phyloP scores from a whole-genome alignment of 2,329 filamentous ascomycete genomes.

The Colletotrichum sublineola region DNA sequence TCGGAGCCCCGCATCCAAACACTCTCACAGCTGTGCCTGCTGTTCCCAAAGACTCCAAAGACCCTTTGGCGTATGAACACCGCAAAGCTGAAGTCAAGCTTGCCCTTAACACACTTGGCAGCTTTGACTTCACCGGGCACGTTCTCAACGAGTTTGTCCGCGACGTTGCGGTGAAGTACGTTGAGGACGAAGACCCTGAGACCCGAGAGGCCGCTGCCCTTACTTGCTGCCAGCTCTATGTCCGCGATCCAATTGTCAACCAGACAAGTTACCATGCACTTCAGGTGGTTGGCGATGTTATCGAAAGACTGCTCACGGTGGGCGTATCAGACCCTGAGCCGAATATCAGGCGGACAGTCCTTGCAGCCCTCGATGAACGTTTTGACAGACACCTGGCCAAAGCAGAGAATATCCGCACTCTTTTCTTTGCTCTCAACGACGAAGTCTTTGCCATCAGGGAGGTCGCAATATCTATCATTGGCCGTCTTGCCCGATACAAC shows the following conservation, averaged over 20 bases:
- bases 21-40: slow-evolving; percentile 85
- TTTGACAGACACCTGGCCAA: slow-evolving; percentile 98
- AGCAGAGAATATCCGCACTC: slow-evolving; percentile 94
- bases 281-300: slow-evolving; percentile 97
- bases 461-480: slow-evolving; percentile 96
- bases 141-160: slow-evolving; percentile 98
- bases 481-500: slow-evolving; percentile 89
- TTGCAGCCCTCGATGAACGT: slow-evolving; percentile 89
- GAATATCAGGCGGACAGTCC: slow-evolving; percentile 88
- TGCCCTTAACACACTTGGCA: slow-evolving; percentile 94
- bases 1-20: slow-evolving; percentile 89
- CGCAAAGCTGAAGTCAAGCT: slow-evolving; percentile 90
- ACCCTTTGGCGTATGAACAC: slow-evolving; percentile 83
- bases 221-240: slow-evolving; percentile 97
- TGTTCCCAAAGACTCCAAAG: slow-evolving; percentile 88
- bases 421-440: slow-evolving; percentile 96
- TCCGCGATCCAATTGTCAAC: slow-evolving; percentile 96
- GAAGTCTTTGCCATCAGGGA: slow-evolving; percentile 93
- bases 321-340: slow-evolving; percentile 93
- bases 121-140: slow-evolving; percentile 94
- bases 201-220: slow-evolving; percentile 95
- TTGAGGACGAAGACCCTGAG: slow-evolving; percentile 94
- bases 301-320: slow-evolving; percentile 95
- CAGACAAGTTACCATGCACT: slow-evolving; percentile 98
- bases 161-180: slow-evolving; percentile 97